Conservation (phyloP, 805 yeast genomes). For the Millerozyma miso region DNA sequence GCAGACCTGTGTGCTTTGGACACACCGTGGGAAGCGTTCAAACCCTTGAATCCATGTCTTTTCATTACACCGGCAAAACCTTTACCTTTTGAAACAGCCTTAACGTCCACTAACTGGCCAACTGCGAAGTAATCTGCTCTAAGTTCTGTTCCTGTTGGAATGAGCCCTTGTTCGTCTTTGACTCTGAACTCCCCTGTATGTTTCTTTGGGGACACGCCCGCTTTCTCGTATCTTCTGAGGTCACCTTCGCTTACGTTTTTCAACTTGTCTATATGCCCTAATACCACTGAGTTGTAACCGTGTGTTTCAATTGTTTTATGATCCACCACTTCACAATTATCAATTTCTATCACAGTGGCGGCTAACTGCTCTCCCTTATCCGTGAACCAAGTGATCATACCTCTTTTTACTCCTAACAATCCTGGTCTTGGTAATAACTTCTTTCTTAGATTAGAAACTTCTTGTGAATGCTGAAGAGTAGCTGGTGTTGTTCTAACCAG, state of each 20-base stretch:
- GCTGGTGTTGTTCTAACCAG: conserved; percentile 44
- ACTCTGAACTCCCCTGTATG: conserved; percentile 77
- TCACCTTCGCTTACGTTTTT: conserved; percentile 54
- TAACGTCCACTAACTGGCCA: conserved; percentile 82
- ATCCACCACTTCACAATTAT: conserved; percentile 80
- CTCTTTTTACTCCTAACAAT: conserved; percentile 74
- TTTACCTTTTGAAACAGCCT: conserved; percentile 83
- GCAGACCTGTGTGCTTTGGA: conserved; percentile 91
- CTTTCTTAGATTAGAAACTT: conserved; percentile 65
- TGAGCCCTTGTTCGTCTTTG: conserved; percentile 56
- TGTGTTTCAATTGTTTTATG: conserved; percentile 66
- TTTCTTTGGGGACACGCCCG: conserved; percentile 80
- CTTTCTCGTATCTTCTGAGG: conserved; percentile 74
- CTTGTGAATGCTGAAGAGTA: conserved; percentile 61
- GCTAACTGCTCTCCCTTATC: conserved; percentile 67
- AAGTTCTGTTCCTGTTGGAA: conserved; percentile 74
- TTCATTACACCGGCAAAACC: conserved; percentile 99
- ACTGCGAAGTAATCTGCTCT: conserved; percentile 77
- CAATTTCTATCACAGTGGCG: conserved; percentile 84
- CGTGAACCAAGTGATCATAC: conserved; percentile 84
- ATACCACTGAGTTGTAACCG: conserved; percentile 81
- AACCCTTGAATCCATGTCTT: conserved; percentile 84
- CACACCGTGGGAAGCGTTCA: conserved; percentile 92
- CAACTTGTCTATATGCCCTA: conserved; percentile 75
- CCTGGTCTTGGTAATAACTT: conserved; percentile 79